These are phyloP conservation scores for Bathelium albidoporum DNA, from an alignment of 495 filamentous ascomycete genomes.

Conservation along the genomic window DNA sequence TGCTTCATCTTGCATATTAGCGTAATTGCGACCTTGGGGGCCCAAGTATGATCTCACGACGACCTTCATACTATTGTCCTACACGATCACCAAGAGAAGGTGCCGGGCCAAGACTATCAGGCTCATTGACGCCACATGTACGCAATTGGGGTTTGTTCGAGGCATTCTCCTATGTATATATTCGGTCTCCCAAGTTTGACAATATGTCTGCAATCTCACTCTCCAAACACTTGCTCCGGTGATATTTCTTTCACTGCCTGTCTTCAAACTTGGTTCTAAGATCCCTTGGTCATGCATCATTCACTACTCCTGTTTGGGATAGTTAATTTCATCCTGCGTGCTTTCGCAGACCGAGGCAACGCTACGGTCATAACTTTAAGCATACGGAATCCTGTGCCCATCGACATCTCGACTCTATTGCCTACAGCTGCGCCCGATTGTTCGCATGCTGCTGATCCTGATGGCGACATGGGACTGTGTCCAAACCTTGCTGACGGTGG, in stretches of 20 bases:
- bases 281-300: background rate
- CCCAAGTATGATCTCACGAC: background rate
- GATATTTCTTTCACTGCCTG: background rate
- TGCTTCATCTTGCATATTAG: background rate
- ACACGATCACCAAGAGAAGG: background rate
- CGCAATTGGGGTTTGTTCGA: background rate
- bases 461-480: background rate
- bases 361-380: background rate
- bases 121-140: background rate
- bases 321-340: background rate
- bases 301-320: background rate
- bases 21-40: background rate
- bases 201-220: background rate
- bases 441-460: background rate
- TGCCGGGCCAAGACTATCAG: background rate
- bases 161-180: background rate
- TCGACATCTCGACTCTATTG: background rate
- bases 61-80: background rate
- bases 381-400: background rate
- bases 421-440: background rate
- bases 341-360: background rate
- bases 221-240: background rate
- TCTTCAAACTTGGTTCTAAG: background rate
- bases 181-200: background rate
- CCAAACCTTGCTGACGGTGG: background rate